Base-by-base conservation (phyloP, 192 early-diverging fungal species). In the Coemansia sp. region DNA sequence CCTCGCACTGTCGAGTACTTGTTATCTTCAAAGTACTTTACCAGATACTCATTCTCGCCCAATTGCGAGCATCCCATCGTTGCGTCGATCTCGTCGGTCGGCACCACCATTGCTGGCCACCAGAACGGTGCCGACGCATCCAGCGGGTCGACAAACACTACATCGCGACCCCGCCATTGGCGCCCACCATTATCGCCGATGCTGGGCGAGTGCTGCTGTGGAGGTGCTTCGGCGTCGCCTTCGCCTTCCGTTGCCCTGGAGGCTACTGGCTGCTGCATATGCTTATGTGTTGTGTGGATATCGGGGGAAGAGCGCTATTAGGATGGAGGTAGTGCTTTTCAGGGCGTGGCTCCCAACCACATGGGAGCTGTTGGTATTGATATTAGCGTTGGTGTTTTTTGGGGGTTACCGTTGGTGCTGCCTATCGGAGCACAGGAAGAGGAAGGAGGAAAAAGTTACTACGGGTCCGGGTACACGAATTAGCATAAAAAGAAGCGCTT, bases 141-240 rank as follows among this genome's bases (percentile, higher is more conserved):
- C 26, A 87, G 85, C 9, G 88, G 88, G 78, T 89, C 86, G 22
- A 89, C 88, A 79, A 87, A 89, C 11, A 89, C 88, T 22, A 89
- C 78, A 61, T 78, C 77, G 65, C 82, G 82, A 18, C 76, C 76
- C 19, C 78, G 66, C 78, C 78, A 81, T 54, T 46, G 19, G 19
- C 65, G 67, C 62, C 26, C 39, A 26, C 26, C 26, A 7, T 18
- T 56, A 6, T 11, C 26, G 54, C 54, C 26, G 26, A 26, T 32
- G 9, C 54, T 32, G 46, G 32, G 32, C 32, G 32, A 32, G 62
- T 48, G 66, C 55, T 56, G 56, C 6, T 41, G 32, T 22, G 42
- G 51, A 15, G 41, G 43, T 26, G n/a, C 21, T 39, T 60, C 51
- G 39, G 46, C 26, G 22, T 32, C 48, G 47, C 42, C 36, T 32